Evolutionary conservation across 1,139 yeast species (phyloP).

Genomic region (Lodderomyces pseudojiufengensis): DNA sequence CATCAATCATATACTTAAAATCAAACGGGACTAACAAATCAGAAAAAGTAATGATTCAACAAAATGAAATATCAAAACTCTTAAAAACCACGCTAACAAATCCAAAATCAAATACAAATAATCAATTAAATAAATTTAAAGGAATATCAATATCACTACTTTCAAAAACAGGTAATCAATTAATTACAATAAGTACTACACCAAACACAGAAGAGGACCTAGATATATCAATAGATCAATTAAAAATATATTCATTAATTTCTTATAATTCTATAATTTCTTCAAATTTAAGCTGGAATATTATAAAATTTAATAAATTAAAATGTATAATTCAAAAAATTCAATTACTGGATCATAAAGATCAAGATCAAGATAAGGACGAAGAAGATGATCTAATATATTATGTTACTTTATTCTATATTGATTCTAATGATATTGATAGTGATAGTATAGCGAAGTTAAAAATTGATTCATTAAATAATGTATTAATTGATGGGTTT

Average conservation of each 20-base stretch:
- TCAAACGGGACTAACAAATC: too few species aligned
- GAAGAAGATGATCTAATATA: constrained; percentile 1
- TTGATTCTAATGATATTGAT: constrained; percentile 15
- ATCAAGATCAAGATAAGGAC: constrained; percentile 7
- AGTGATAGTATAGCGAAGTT: constrained; percentile 44
- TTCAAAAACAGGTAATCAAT: constrained; percentile 40
- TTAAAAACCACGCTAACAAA: constrained; percentile 41
- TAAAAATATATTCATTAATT: constrained; percentile 3
- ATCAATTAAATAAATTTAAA: constrained; percentile 7
- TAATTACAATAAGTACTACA: constrained; percentile 31
- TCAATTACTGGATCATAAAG: constrained; percentile 3
- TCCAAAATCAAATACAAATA: constrained; percentile 2
- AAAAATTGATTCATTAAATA: constrained; percentile 35
- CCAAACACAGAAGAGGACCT: constrained; percentile 12
- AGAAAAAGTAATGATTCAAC: constrained; percentile 52
- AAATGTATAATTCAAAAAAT: constrained; percentile 6
- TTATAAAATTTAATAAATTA: constrained; percentile 7
- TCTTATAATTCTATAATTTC: constrained; percentile 1
- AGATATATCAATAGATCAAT: constrained; percentile 6
- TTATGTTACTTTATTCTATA: not conserved
- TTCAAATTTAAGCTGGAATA: constrained; percentile 6
- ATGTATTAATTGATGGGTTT: constrained; percentile 32
- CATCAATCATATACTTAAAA: too few species aligned
- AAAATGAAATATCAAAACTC: constrained; percentile 40
- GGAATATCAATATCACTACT: constrained; percentile 44